These are phyloP conservation scores for Tolypocladium pustulatum DNA, from an alignment of 2,329 filamentous ascomycete species.

Conservation along the genomic window DNA sequence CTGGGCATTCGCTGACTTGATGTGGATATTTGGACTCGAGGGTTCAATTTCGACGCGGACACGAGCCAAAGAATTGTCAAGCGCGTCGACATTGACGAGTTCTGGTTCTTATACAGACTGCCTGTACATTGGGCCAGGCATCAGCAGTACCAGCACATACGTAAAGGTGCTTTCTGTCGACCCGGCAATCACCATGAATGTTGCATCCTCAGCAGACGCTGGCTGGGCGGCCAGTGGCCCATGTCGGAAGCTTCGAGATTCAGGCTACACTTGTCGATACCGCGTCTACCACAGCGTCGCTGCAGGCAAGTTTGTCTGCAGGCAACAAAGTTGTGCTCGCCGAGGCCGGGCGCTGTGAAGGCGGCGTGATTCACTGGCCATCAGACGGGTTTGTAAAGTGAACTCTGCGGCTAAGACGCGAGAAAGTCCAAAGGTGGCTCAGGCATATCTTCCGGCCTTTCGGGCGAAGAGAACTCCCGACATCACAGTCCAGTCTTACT, in stretches of 20 bases:
- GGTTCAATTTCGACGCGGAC: slow-evolving; percentile 46
- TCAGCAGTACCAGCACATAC: slow-evolving; percentile 38
- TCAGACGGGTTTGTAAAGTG: no score
- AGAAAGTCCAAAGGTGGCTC: no score
- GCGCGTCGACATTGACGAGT: no score
- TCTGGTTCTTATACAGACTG: slow-evolving; percentile 20
- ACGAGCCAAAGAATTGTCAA: slow-evolving; percentile 44
- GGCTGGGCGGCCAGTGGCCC: not conserved
- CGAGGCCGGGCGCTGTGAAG: no score
- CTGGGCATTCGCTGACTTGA: no score
- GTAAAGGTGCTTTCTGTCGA: slow-evolving; percentile 49
- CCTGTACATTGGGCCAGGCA: slow-evolving; percentile 47
- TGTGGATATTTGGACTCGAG: no score
- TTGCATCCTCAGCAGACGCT: slow-evolving; percentile 30
- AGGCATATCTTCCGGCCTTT: no score
- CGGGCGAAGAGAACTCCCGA: no score
- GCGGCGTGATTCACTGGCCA: no score
- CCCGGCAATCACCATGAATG: slow-evolving; percentile 51
- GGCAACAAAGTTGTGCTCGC: slow-evolving; percentile 16
- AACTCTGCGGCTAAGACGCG: no score
- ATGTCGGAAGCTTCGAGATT: slow-evolving; percentile 16
- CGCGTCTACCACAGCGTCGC: not conserved
- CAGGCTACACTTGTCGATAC: no score
- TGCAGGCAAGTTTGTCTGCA: not conserved
- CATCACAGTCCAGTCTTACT: no score